phyloP scores from a whole-genome alignment of 75 land plant species.

The Cupressus sempervirens region DNA sequence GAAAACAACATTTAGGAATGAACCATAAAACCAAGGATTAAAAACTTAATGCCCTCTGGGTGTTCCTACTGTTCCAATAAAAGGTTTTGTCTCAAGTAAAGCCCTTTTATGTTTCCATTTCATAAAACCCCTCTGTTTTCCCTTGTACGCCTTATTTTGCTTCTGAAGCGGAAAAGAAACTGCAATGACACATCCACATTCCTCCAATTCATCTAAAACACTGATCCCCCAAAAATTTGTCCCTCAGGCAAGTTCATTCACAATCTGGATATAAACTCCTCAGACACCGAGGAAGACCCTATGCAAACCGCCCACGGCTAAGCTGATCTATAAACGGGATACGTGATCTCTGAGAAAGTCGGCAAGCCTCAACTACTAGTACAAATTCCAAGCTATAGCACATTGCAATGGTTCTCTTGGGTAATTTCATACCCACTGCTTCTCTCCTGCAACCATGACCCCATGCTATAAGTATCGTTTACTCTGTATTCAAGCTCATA shows the following conservation, averaged over 20 bases:
- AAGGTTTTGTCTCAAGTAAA: neutral
- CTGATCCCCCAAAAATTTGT: neutral
- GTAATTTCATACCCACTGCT: neutral
- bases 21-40: neutral
- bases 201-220: conserved; percentile 2
- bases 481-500: neutral
- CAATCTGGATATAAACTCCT: neutral
- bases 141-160: neutral
- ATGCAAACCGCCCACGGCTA: neutral
- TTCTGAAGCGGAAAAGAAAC: conserved; percentile 6
- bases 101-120: neutral
- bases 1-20: neutral
- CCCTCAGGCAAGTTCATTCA: neutral
- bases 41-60: neutral
- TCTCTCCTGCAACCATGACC: neutral
- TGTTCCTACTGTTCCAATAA: neutral
- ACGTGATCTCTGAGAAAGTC: neutral
- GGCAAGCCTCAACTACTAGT: neutral
- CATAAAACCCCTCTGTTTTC: neutral
- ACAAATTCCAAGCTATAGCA: neutral
- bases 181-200: neutral
- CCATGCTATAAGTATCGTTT: neutral
- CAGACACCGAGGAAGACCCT: neutral
- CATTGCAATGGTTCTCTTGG: neutral
- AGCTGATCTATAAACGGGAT: neutral